These are phyloP conservation scores for Cylindrotheca closterium DNA, from an alignment of 108 stramenopile genomes.

Conservation along the genomic window DNA sequence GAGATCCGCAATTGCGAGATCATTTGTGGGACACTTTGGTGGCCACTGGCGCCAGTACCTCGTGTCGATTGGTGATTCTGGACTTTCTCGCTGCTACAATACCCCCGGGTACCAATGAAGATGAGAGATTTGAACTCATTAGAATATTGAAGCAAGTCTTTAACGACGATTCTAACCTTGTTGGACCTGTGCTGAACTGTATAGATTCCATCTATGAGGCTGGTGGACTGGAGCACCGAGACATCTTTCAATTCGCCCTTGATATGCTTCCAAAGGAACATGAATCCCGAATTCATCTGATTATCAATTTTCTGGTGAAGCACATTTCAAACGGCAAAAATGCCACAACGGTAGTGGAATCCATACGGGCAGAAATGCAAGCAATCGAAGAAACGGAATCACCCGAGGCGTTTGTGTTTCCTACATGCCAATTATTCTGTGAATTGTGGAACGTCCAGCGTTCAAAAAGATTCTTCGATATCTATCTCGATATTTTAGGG, in stretches of 20 bases:
- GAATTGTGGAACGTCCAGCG: not conserved
- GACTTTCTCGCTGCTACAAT: conserved; percentile 3
- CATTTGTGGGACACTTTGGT: not conserved
- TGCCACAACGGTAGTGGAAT: not conserved
- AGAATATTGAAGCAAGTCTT: not conserved
- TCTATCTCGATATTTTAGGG: not conserved
- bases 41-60: not conserved
- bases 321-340: not conserved
- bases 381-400: not conserved
- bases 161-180: not conserved
- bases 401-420: not conserved
- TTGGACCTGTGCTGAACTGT: not conserved
- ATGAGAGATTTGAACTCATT: not conserved
- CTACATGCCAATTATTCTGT: not conserved
- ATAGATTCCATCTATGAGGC: not conserved
- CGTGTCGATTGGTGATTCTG: not conserved
- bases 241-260: not conserved
- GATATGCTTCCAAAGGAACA: not conserved
- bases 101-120: not conserved
- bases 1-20: conserved; percentile 4
- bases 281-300: not conserved
- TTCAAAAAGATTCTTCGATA: not conserved
- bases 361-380: not conserved
- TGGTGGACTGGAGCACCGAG: not conserved
- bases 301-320: not conserved